These are phyloP conservation scores for Conticribra weissflogii DNA, from an alignment of 108 stramenopile genomes.

Conservation along the genomic window DNA sequence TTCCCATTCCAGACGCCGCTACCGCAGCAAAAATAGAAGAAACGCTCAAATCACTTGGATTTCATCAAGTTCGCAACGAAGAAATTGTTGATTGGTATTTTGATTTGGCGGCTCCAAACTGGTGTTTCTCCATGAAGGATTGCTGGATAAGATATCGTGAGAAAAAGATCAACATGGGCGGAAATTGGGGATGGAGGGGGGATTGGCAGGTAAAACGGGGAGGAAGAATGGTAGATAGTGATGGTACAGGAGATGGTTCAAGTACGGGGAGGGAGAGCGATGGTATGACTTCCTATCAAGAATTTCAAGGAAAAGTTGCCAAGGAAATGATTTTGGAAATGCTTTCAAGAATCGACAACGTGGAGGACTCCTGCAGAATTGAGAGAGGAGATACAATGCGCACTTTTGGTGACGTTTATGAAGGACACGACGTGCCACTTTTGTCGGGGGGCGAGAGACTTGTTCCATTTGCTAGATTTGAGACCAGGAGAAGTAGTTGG, in stretches of 20 bases:
- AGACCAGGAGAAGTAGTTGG: constrained; percentile 17
- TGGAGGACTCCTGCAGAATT: no score
- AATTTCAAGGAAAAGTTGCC: constrained; percentile 40
- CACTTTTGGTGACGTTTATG: constrained; percentile 2
- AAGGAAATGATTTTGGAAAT: constrained; percentile 36
- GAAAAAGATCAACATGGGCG: constrained; percentile 27
- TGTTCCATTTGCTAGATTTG: constrained; percentile 36
- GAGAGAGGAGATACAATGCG: neutral
- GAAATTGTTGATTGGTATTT: constrained; percentile 52
- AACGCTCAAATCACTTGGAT: constrained; percentile 30
- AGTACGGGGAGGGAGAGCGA: constrained; percentile 1
- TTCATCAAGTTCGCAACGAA: constrained; percentile 25
- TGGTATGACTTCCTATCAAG: constrained; percentile 40
- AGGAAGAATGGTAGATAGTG: neutral
- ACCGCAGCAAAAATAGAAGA: constrained; percentile 7
- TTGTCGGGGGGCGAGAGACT: constrained; percentile 30
- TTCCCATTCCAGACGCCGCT: constrained; percentile 24
- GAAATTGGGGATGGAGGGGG: constrained; percentile 43
- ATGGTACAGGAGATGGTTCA: neutral
- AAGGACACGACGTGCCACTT: constrained; percentile 33
- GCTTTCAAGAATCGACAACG: no score
- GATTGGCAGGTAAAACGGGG: constrained; percentile 48
- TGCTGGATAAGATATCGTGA: constrained; percentile 50
- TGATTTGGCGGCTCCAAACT: constrained; percentile 38
- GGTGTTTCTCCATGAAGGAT: constrained; percentile 39